Percentiles rank a stretch among this genome's conserved stretches.
These are phyloP conservation scores for Hygrophoropsis aurantiaca DNA, from an alignment of 768 basidiomycete species.

Conservation along the genomic window DNA sequence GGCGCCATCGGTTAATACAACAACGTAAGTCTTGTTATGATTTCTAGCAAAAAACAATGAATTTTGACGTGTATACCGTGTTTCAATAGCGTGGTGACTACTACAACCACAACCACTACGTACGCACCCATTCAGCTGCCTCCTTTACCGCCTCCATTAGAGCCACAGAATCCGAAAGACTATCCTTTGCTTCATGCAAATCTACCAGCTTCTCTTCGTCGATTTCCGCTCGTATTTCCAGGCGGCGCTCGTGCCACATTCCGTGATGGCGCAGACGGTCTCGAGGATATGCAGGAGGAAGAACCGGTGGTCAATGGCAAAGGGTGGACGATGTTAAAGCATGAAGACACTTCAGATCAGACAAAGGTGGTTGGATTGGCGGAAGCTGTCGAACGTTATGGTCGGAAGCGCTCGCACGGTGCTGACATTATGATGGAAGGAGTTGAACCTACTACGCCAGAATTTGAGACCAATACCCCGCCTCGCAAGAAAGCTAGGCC, in stretches of 20 bases:
- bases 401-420: conserved; percentile 55
- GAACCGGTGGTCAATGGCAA: conserved; percentile 61
- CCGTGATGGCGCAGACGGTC: conserved; percentile 63
- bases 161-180: conserved; percentile 75
- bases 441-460: conserved; percentile 55
- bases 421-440: conserved; percentile 70
- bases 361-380: conserved; percentile 59
- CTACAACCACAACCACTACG: conserved; percentile 87
- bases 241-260: conserved; percentile 81
- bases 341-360: conserved; percentile 55
- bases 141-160: conserved; percentile 63
- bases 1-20: conserved; percentile 82
- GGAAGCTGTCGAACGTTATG: conserved; percentile 84
- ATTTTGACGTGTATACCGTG: conserved; percentile 21
- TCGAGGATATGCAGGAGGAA: conserved; percentile 70
- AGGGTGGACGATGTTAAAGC: conserved; percentile 76
- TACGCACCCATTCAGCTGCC: conserved; percentile 88
- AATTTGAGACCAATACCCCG: conserved; percentile 44
- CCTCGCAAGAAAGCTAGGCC: conserved; percentile 79
- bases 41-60: conserved; percentile 1
- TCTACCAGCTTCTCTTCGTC: conserved; percentile 70
- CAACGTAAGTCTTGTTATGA: conserved; percentile 55
- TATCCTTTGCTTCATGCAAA: conserved; percentile 78
- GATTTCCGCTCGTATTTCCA: conserved; percentile 79
- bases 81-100: conserved; percentile 75